Evolutionary conservation across 2,329 filamentous ascomycete genomes (phyloP).

Genomic region (Neonectria neomacrospora): DNA sequence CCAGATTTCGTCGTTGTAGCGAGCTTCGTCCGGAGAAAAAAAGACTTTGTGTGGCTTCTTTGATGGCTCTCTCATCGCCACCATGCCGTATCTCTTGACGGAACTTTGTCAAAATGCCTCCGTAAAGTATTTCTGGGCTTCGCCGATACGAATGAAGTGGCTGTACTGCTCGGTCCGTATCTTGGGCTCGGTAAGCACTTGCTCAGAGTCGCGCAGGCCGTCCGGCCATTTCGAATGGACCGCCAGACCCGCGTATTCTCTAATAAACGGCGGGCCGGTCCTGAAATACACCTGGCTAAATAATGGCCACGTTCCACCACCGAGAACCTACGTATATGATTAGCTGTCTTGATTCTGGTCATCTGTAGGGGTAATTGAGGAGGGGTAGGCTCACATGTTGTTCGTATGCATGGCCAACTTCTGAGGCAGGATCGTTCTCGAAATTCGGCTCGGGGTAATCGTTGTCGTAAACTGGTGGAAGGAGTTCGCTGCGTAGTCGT

Average conservation of each 20-base stretch:
- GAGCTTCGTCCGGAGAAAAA: conserved; percentile 21
- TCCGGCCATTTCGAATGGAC: conserved; percentile 9
- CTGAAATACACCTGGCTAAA: neutral
- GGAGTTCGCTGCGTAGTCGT: conserved; percentile 21
- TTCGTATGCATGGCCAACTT: conserved; percentile 43
- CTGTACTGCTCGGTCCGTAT: conserved; percentile 11
- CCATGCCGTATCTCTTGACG: conserved; percentile 40
- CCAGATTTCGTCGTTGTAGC: neutral
- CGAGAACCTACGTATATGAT: conserved; percentile 32
- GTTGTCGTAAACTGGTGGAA: neutral
- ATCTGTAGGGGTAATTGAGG: neutral
- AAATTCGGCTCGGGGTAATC: conserved; percentile 36
- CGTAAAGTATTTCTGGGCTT: conserved; percentile 35
- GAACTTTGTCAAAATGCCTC: conserved; percentile 43
- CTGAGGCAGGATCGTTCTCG: conserved; percentile 36
- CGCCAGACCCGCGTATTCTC: conserved; percentile 27
- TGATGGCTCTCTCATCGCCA: conserved; percentile 34
- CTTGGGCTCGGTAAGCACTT: conserved; percentile 13
- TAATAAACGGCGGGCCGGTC: conserved; percentile 29
- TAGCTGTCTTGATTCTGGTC: neutral
- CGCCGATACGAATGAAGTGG: conserved; percentile 30
- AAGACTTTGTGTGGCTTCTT: conserved; percentile 35
- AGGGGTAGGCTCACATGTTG: conserved; percentile 19
- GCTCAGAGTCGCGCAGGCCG: neutral
- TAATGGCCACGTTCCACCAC: conserved; percentile 37